Evolutionary conservation across 164 flowering plant genomes (phyloP), one percentile per base, ranked within the genome.

Genomic region (Houttuynia cordata): DNA sequence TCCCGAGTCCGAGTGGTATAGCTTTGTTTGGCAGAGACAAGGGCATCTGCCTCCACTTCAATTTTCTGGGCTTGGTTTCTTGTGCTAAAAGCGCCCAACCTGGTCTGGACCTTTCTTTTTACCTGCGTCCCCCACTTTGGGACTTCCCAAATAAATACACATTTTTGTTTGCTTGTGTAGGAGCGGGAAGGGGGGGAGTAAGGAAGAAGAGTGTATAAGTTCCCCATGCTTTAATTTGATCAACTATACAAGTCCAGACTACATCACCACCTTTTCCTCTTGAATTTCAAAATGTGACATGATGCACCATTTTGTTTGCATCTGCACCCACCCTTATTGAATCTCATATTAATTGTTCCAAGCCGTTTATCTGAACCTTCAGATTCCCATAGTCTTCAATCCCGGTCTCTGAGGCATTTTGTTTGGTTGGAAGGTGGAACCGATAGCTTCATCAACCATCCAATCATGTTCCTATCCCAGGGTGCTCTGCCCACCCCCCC

Each of bases 381-480:
- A 2, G 57, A 34, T 19, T 54, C 57, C 57, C n/a, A n/a, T n/a
- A n/a, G n/a, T n/a, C n/a, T n/a, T n/a, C n/a, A n/a, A n/a, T n/a
- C n/a, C n/a, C n/a, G n/a, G n/a, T 52, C 55, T 52, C 55, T 17
- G 7, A 52, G 55, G n/a, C 55, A 52, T 49, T 39, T 20, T 49
- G 51, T 47, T 49, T 60, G 41, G 51, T 57, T 51, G 65, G 57
- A n/a, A n/a, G n/a, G n/a, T n/a, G n/a, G n/a, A n/a, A n/a, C 21
- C 20, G 55, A 23, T 30, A 30, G 37, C 37, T 30, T 2, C 37
- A 30, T 6, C 37, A 30, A 52, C 52, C 58, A 41, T 62, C 69
- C 69, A 70, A 66, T 70, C 62, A 66, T 58, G n/a, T 56, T 59
- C 37, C 37, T 2, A 6, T 30, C 37, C n/a, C n/a, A n/a, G n/a